Percentiles rank a stretch among this genome's conserved stretches.
phyloP scores from a whole-genome alignment of 768 basidiomycete species.

The Neoboletus magnificus region DNA sequence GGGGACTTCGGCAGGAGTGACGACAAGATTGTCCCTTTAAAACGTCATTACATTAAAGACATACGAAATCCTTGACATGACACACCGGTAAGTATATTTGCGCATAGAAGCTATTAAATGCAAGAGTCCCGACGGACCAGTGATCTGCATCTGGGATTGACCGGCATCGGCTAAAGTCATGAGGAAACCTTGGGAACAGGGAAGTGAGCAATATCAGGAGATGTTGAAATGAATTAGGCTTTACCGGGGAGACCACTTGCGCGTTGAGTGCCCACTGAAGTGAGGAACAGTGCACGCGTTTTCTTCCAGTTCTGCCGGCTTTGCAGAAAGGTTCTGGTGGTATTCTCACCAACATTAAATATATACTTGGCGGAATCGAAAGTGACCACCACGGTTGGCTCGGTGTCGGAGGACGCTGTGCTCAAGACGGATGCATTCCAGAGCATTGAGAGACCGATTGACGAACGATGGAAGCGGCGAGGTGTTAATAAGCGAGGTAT shows the following conservation, averaged over 20 bases:
- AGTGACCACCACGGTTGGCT: slow-evolving; percentile 69
- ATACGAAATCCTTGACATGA: background rate
- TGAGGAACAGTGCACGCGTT: slow-evolving; percentile 69
- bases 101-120: slow-evolving; percentile 74
- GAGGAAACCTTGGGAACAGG: slow-evolving; percentile 50
- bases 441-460: slow-evolving; percentile 37
- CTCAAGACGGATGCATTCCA: slow-evolving; percentile 66
- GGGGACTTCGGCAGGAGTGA: slow-evolving; percentile 45
- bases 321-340: slow-evolving; percentile 70
- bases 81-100: slow-evolving; percentile 61
- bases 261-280: slow-evolving; percentile 58
- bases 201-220: background rate
- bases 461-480: slow-evolving; percentile 17
- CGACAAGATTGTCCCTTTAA: slow-evolving; percentile 47
- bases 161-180: slow-evolving; percentile 80
- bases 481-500: slow-evolving; percentile 12
- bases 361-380: slow-evolving; percentile 82
- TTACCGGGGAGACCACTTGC: slow-evolving; percentile 73
- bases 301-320: slow-evolving; percentile 63
- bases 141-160: slow-evolving; percentile 52
- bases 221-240: background rate
- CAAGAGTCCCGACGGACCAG: slow-evolving; percentile 70
- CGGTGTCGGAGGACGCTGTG: slow-evolving; percentile 68
- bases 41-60: background rate
- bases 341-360: slow-evolving; percentile 85